A percentile compares a stretch with the other conserved stretches of the same genome.
Conservation (phyloP, 345 rosid genomes). For the Salix viminalis region DNA sequence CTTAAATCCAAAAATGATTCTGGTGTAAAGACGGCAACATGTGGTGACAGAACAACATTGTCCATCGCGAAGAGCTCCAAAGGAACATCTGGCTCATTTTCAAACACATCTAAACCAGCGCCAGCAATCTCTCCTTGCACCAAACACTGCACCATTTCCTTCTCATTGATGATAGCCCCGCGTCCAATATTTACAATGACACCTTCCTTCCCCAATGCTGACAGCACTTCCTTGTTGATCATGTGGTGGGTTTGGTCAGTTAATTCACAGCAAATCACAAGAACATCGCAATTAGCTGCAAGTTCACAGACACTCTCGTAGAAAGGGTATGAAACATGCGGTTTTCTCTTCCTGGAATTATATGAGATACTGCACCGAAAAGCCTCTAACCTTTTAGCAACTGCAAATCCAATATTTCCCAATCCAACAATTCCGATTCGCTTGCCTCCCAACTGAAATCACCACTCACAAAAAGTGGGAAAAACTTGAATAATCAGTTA, state of each 20-base stretch:
- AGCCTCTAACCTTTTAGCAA: conserved; percentile 16
- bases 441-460: conserved; percentile 19
- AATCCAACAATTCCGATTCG: conserved; percentile 19
- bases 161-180: conserved; percentile 15
- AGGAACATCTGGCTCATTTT: conserved; percentile 21
- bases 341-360: conserved; percentile 17
- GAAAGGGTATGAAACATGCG: conserved; percentile 15
- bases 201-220: conserved; percentile 14
- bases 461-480: neutral
- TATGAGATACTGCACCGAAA: conserved; percentile 18
- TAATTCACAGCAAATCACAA: conserved; percentile 11
- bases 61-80: conserved; percentile 8
- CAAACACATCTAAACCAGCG: conserved; percentile 27
- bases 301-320: conserved; percentile 6
- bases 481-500: neutral
- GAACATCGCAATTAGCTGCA: conserved; percentile 16
- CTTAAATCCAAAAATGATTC: conserved; percentile 10
- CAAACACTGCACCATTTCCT: conserved; percentile 18
- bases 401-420: conserved; percentile 12
- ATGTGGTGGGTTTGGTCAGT: conserved; percentile 11
- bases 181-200: conserved; percentile 20
- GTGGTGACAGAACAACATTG: conserved; percentile 25
- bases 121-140: conserved; percentile 14
- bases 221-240: conserved; percentile 11
- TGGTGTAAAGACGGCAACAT: conserved; percentile 4